Evolutionary conservation across 805 yeast species (phyloP), one percentile per base, ranked within the genome.

Genomic region (Lachancea waltii): DNA sequence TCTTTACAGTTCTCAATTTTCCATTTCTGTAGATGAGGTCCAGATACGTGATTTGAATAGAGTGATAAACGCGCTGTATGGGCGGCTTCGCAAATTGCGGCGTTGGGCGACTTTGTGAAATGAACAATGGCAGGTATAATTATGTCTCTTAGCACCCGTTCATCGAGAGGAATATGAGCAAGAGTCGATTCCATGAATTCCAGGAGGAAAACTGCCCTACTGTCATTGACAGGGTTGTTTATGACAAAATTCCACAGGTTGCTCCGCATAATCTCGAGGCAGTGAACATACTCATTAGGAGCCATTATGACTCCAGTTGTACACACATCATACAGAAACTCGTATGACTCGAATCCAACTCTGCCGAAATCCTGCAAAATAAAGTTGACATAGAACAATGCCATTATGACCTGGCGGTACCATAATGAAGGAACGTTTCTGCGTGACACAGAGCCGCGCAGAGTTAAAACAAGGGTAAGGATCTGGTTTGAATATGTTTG

Each of bases 271-370:
- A 41, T 24, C 5, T 36, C 35, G 7, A 50, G 30, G 6, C 41
- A 15, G 18, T 41, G 11, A 19, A 13, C 19, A 8, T 33, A 36
- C 10, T 20, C 23, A 10, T 25, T 18, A 7, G 13, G 11, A 9
- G 31, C 19, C 19, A 24, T 32, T 8, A 39, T 33, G 16, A 50
- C 22, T 3, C 47, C 55, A 10, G 36, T 25, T 20, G 42, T 32
- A 10, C 48, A 22, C 4, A 52, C 29, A 7, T 51, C 49, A 30
- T 51, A 47, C 15, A 55, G 48, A 21, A 45, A 47, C 25, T 51
- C 54, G 33, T 56, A 59, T 5, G 56, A 43, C 23, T 50, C 45
- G 28, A 59, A 58, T 1, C 58, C 63, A 3, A 33, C 33, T 0
- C 42, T 36, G 2, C 63, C 62, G 35, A 58, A 48, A 34, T 49